A percentile compares a stretch with the other conserved stretches of the same genome.
These are phyloP conservation scores for Xanthoconium purpureum DNA, from an alignment of 768 basidiomycete genomes.

Conservation along the genomic window DNA sequence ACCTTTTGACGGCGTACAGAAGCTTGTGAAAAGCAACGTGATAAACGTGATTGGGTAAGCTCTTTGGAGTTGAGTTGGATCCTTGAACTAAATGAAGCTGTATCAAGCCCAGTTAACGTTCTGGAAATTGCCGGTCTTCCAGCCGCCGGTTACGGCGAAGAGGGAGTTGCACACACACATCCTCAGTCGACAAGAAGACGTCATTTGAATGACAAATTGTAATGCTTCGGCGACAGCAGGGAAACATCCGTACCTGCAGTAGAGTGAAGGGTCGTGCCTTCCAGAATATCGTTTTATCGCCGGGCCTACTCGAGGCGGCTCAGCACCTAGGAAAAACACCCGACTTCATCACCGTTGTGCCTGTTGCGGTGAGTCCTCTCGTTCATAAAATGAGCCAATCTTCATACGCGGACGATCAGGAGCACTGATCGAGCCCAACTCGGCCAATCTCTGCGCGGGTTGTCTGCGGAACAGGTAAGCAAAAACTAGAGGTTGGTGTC, in stretches of 20 bases:
- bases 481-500: not conserved
- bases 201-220: too few relatives aligned
- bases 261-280: too few relatives aligned
- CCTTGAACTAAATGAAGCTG: slow-evolving; percentile 3
- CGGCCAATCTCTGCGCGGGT: slow-evolving; percentile 86
- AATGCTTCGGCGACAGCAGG: too few relatives aligned
- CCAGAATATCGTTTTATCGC: too few relatives aligned
- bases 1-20: slow-evolving; percentile 73
- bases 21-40: slow-evolving; percentile 63
- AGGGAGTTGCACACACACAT: slow-evolving; percentile 57
- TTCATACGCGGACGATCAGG: slow-evolving; percentile 40
- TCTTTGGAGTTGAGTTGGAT: not conserved
- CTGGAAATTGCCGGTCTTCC: slow-evolving; percentile 69
- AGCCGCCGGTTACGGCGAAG: slow-evolving; percentile 72
- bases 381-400: not conserved
- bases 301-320: too few relatives aligned
- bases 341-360: too few relatives aligned
- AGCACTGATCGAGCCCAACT: slow-evolving; percentile 86
- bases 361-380: slow-evolving; percentile 64
- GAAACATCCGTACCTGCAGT: too few relatives aligned
- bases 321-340: too few relatives aligned
- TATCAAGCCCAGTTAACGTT: slow-evolving; percentile 60
- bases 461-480: slow-evolving; percentile 85
- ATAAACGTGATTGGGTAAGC: slow-evolving; percentile 71
- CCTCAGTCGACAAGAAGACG: slow-evolving; percentile 67